Evolutionary conservation across 2,329 filamentous ascomycete genomes (phyloP).

Genomic region (Colletotrichum melonis): DNA sequence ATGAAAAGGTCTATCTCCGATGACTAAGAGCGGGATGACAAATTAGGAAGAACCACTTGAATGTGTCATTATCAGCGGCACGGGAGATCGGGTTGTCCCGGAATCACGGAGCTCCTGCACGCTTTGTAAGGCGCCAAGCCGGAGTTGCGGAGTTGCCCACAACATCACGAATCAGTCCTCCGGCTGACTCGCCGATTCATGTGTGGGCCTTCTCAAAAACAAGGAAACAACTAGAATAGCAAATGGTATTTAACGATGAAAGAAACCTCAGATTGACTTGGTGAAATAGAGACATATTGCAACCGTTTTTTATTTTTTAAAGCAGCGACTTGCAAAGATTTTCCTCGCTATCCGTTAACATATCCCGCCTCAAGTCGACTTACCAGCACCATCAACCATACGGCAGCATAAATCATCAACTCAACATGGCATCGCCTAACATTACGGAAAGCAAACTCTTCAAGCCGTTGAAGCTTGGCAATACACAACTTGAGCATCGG

Average conservation of each 20-base stretch:
- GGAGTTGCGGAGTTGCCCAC: not conserved
- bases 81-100: not conserved
- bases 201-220: not conserved
- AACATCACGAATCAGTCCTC: not conserved
- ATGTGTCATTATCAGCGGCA: not conserved
- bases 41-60: not conserved
- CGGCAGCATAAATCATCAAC: not conserved
- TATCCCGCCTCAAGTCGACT: not conserved
- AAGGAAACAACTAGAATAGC: not conserved
- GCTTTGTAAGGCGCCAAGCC: constrained; percentile 2
- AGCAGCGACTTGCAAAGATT: not conserved
- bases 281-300: not conserved
- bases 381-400: not conserved
- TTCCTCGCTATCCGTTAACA: no score
- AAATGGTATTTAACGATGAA: not conserved
- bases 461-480: constrained; percentile 23
- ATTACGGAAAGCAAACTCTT: constrained; percentile 22
- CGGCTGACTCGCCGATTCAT: not conserved
- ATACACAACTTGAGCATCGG: constrained; percentile 22
- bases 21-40: not conserved
- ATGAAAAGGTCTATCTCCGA: no score
- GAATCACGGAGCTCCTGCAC: not conserved
- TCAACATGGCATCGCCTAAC: not conserved
- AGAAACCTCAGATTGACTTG: not conserved
- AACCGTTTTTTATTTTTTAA: no score